Evolutionary conservation across 805 yeast genomes (phyloP).

Genomic region (Lachancea nothofagi): DNA sequence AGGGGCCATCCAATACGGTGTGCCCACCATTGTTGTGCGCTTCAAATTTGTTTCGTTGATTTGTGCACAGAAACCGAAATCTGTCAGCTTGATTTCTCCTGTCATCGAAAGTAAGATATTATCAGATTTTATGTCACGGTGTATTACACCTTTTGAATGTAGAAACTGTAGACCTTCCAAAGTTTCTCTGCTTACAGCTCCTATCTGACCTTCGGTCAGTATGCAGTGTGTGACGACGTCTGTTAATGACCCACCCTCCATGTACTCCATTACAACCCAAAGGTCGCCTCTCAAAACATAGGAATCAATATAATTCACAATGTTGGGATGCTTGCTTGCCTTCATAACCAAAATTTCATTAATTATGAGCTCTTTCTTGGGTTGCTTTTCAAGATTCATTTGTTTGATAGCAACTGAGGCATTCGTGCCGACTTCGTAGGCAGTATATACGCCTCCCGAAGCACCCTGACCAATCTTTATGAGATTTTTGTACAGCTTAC

Average conservation of each 20-base stretch:
- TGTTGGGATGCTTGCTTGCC: slow-evolving; percentile 82
- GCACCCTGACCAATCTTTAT: slow-evolving; percentile 97
- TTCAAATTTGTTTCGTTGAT: slow-evolving; percentile 73
- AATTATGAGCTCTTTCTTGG: slow-evolving; percentile 89
- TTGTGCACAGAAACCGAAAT: slow-evolving; percentile 96
- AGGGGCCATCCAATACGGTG: slow-evolving; percentile 99
- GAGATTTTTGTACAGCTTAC: slow-evolving; percentile 57
- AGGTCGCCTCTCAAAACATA: slow-evolving; percentile 70
- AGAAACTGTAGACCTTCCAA: slow-evolving; percentile 78
- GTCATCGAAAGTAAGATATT: slow-evolving; percentile 75
- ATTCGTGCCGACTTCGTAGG: slow-evolving; percentile 53
- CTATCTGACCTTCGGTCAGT: slow-evolving; percentile 91
- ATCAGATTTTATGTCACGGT: slow-evolving; percentile 93
- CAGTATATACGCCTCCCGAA: slow-evolving; percentile 93
- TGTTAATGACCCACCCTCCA: slow-evolving; percentile 97
- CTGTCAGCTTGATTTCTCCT: slow-evolving; percentile 92
- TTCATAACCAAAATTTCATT: slow-evolving; percentile 96
- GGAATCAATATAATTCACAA: slow-evolving; percentile 89
- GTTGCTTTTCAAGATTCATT: slow-evolving; percentile 91
- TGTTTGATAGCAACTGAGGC: slow-evolving; percentile 88
- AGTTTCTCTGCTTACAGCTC: slow-evolving; percentile 90
- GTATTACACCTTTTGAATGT: slow-evolving; percentile 89
- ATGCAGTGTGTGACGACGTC: slow-evolving; percentile 88
- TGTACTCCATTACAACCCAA: slow-evolving; percentile 98
- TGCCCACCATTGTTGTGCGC: slow-evolving; percentile 98